Base-by-base conservation (phyloP, 75 land plant genomes). In the Azolla pinnata region DNA sequence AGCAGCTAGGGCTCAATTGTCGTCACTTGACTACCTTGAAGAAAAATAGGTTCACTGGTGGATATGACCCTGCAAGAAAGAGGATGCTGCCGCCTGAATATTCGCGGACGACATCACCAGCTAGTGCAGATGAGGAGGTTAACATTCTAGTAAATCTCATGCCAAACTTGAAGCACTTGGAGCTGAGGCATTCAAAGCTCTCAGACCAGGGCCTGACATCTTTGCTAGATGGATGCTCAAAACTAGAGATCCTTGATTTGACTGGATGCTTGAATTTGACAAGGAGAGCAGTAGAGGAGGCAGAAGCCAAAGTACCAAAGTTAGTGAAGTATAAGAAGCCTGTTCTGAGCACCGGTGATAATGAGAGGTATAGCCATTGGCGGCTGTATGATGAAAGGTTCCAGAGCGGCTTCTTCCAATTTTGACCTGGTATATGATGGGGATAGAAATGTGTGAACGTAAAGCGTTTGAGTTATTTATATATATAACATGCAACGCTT, bases 281-380 rank as follows among this genome's bases (percentile, higher is more conserved):
- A 19, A 71, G 77, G 40, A 58, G 75, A 29, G 78, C 62, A 28
- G 42, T 78, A 50, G 51, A 51, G n/a, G 56, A 55, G 29, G 69
- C 76, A 0, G 4, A 57, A 45, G 44, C 33, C 18, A 72, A 68
- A 51, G 26, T 64, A 25, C 63, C 78, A 61, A 80, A 71, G 61
- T 14, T 28, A 57, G 19, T 78, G 24, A 69, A 76, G 57, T 66
- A 62, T 49, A 66, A 56, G 28, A 73, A 69, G 17, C 79, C 79
- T 0, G 29, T 24, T 52, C 38, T 63, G 54, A 62, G 74, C 5
- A 45, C 64, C 8, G 59, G 62, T 62, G 56, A 74, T 51, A 33
- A 53, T 8, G 81, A 71, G 17, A 68, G 86, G 27, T 83, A 83
- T 67, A 77, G 80, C 9, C 86, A 83, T 62, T 83, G 86, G 86